Evolutionary conservation across 345 rosid species (phyloP).

Genomic region (Linum lewisii): DNA sequence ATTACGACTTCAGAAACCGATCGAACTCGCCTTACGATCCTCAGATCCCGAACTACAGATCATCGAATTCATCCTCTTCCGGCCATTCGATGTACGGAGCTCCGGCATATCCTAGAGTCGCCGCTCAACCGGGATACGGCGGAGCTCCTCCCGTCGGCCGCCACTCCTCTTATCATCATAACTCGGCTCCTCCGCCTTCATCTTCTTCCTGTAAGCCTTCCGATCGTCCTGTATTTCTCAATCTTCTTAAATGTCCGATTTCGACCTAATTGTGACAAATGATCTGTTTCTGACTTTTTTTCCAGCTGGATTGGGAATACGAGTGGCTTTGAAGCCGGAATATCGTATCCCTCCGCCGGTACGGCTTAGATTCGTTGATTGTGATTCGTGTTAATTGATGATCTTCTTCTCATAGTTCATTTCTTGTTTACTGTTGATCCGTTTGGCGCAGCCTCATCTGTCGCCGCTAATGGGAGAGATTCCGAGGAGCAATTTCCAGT

Average conservation of each 20-base stretch:
- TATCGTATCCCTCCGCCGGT: slow-evolving; percentile 82
- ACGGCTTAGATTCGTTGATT: slow-evolving; percentile 10
- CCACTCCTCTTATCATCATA: slow-evolving; percentile 30
- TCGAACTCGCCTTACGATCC: slow-evolving; percentile 28
- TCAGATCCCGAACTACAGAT: slow-evolving; percentile 34
- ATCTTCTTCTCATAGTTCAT: neutral
- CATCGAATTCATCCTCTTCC: slow-evolving; percentile 26
- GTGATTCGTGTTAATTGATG: neutral
- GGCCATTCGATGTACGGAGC: slow-evolving; percentile 41
- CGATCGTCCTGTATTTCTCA: neutral
- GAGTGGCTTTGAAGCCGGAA: slow-evolving; percentile 63
- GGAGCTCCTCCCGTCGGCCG: slow-evolving; percentile 35
- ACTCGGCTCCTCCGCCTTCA: slow-evolving; percentile 26
- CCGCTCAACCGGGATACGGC: slow-evolving; percentile 41
- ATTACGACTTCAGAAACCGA: slow-evolving; percentile 47
- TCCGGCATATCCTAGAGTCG: slow-evolving; percentile 57
- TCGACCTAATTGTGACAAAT: neutral
- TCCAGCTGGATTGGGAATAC: slow-evolving; percentile 76
- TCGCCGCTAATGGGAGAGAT: slow-evolving; percentile 39
- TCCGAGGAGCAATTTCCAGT: slow-evolving; percentile 68
- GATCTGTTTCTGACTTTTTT: neutral
- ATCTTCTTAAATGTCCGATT: neutral
- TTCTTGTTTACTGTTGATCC: too few species aligned
- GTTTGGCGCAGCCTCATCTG: neutral
- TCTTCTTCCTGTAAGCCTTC: slow-evolving; percentile 38